Evolutionary conservation across 2,329 filamentous ascomycete genomes (phyloP).

Genomic region (Cladophialophora yegresii): DNA sequence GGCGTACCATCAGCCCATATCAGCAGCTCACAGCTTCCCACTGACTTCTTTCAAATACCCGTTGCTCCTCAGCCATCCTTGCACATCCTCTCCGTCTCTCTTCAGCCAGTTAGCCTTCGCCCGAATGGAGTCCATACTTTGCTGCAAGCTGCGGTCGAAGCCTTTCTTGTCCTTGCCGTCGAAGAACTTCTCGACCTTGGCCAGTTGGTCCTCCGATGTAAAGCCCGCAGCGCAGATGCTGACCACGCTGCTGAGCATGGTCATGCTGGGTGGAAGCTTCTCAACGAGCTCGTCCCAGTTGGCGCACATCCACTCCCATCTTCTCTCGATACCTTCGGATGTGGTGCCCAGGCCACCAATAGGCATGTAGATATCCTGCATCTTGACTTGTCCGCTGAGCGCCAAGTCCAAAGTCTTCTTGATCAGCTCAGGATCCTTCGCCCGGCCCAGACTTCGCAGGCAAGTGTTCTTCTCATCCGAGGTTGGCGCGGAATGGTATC

Average conservation of each 20-base stretch:
- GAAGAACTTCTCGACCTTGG: constrained; percentile 79
- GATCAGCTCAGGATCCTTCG: constrained; percentile 76
- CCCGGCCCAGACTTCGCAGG: constrained; percentile 77
- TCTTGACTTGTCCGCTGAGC: constrained; percentile 80
- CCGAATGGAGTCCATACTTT: constrained; percentile 79
- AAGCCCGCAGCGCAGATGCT: constrained; percentile 80
- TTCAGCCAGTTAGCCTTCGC: constrained; percentile 82
- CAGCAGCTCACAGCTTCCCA: constrained; percentile 15
- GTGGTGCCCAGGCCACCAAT: constrained; percentile 76
- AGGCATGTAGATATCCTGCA: constrained; percentile 91
- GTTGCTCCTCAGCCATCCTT: constrained; percentile 67
- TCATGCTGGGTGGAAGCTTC: constrained; percentile 80
- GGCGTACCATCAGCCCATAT: background rate
- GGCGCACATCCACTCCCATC: constrained; percentile 79
- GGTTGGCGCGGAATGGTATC: constrained; percentile 73
- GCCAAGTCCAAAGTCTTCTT: constrained; percentile 75
- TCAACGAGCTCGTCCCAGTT: constrained; percentile 86
- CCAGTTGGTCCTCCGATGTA: constrained; percentile 72
- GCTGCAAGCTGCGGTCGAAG: constrained; percentile 85
- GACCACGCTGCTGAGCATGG: constrained; percentile 83
- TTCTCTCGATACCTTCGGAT: constrained; percentile 72
- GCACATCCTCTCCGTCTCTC: constrained; percentile 76
- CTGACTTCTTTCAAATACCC: constrained; percentile 50
- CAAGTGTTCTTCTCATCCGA: constrained; percentile 91
- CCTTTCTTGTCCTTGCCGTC: constrained; percentile 77